Conservation (phyloP, 1,139 yeast genomes). For the Pneumocystis wakefieldiae region DNA sequence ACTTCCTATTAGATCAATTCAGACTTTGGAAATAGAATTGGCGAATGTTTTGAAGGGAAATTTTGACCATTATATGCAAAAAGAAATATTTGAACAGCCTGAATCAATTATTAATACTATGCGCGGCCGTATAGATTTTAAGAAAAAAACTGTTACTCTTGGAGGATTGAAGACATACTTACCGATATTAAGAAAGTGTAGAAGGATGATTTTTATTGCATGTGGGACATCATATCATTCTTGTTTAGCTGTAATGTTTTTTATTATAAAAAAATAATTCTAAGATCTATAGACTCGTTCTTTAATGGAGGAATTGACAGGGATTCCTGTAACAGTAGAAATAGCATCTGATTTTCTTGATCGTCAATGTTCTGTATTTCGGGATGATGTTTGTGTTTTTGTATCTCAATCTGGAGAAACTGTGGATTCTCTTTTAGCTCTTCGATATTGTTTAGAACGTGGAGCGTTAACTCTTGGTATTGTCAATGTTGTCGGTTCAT, state of each 20-base stretch:
- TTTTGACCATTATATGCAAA: conserved; percentile 93
- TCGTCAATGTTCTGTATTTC: conserved; percentile 85
- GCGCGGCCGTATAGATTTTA: conserved; percentile 98
- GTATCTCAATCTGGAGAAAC: conserved; percentile 99
- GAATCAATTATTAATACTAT: conserved; percentile 95
- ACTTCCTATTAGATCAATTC: conserved; percentile 85
- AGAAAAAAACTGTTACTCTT: conserved; percentile 54
- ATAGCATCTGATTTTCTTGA: conserved; percentile 95
- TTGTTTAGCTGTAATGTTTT: conserved; percentile 49
- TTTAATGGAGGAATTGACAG: conserved; percentile 89
- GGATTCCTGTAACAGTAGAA: conserved; percentile 90
- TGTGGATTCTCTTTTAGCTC: conserved; percentile 93
- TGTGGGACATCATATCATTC: conserved; percentile 99
- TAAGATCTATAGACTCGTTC: conserved; percentile 45
- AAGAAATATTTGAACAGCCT: conserved; percentile 97
- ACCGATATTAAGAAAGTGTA: conserved; percentile 81
- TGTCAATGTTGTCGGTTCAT: conserved; percentile 87
- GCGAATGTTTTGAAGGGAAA: conserved; percentile 98
- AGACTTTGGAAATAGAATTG: conserved; percentile 90
- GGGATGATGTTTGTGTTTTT: conserved; percentile 94
- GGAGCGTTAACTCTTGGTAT: conserved; percentile 97
- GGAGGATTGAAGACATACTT: conserved; percentile 84
- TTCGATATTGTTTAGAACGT: conserved; percentile 89
- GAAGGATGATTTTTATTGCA: conserved; percentile 95
- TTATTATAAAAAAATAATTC: background rate